Conservation (phyloP, 306 rosid species). For the Malus orientalis region DNA sequence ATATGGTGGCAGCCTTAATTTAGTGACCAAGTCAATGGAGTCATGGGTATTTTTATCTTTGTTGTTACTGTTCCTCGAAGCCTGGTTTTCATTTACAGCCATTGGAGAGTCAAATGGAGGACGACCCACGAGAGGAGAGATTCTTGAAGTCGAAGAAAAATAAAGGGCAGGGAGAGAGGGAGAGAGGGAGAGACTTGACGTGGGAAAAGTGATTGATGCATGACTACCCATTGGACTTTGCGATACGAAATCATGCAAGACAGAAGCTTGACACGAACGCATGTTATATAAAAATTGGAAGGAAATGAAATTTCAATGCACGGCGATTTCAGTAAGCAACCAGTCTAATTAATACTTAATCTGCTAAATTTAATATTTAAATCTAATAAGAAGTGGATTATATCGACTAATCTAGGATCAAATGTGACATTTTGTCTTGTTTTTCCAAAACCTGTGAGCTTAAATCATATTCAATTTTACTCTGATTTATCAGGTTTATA, state of each 20-base stretch:
- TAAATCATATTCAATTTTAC: background rate
- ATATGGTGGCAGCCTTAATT: background rate
- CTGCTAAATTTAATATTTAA: background rate
- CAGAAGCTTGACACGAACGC: background rate
- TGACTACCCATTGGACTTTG: background rate
- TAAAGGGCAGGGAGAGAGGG: background rate
- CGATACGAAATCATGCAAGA: constrained; percentile 22
- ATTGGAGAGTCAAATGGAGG: background rate
- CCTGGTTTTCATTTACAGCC: background rate
- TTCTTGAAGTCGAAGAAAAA: constrained; percentile 6
- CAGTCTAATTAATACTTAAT: no score
- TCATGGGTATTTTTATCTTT: background rate
- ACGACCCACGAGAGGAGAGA: background rate
- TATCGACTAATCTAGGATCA: constrained; percentile 1
- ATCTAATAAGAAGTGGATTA: background rate
- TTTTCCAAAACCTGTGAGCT: background rate
- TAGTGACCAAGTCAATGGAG: background rate
- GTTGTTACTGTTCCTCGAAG: background rate
- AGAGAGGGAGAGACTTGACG: constrained; percentile 6
- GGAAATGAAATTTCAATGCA: background rate
- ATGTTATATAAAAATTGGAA: background rate
- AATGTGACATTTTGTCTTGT: background rate
- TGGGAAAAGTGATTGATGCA: constrained; percentile 31
- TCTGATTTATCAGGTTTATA: background rate
- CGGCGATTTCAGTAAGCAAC: background rate